Evolutionary conservation across 108 stramenopile genomes (phyloP), one percentile per base, ranked within the genome.

Genomic region (Thalassiosira profunda): DNA sequence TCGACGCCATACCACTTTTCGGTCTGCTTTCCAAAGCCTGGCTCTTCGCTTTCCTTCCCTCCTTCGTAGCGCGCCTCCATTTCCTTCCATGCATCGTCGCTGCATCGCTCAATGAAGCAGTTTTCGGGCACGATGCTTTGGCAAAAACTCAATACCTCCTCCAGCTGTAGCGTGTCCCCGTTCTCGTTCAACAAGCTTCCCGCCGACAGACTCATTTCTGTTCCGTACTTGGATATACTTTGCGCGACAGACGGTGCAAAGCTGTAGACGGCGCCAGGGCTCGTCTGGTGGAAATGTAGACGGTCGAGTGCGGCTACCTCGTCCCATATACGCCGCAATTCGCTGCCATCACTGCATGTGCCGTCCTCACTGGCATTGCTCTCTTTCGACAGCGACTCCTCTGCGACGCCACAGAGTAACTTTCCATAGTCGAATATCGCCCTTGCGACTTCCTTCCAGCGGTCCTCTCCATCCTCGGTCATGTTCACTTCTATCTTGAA

Each of bases 1-100:
- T 91, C 86, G 17, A 92, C 78, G 9, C 72, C 86, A 66, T 92
- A 95, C 91, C 91, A 95, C 56, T 78, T 63, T 70, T 95, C 94
- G 6, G 37, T 81, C 33, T 81, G 64, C 44, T 67, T 70, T 34
- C 78, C 75, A 61, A 86, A 79, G 11, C 21, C 35, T 58, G 57
- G 58, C 6, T 7, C 55, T 30, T 72, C 58, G 5, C 21, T 43
- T 52, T 70, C 59, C 31, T 38, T 46, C 11, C 56, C 53, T 48
- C 40, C 37, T 52, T 63, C 51, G 51, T 67, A 43, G 6, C 33
- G 26, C 18, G 49, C 52, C 63, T 51, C 63, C 34, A 75, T 67
- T 54, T 90, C 86, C 9, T 81, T 65, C 85, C 87, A 95, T 2
- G 90, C 90, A 5, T 30, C 59, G 45, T 87, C 58, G 62, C 93